Conservation (phyloP, 495 filamentous ascomycete genomes). For the Cenococcum geophilum region DNA sequence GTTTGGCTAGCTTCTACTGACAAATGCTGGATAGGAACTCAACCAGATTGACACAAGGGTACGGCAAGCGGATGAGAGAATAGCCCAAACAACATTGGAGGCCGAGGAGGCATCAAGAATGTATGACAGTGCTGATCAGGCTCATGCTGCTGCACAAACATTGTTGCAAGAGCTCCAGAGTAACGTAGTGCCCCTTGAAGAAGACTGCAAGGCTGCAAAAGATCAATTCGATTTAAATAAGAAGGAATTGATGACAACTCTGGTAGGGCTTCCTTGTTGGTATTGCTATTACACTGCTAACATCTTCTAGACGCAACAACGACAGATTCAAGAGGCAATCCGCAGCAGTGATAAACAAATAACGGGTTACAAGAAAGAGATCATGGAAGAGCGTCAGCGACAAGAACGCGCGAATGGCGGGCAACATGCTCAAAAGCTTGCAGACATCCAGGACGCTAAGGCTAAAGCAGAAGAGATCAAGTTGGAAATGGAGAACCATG, state of each 20-base stretch:
- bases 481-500: slow-evolving; percentile 38
- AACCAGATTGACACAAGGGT: slow-evolving; percentile 42
- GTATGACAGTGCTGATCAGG: slow-evolving; percentile 44
- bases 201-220: slow-evolving; percentile 38
- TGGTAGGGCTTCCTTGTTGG: neutral
- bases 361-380: slow-evolving; percentile 37
- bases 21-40: slow-evolving; percentile 19
- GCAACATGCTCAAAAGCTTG: slow-evolving; percentile 32
- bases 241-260: slow-evolving; percentile 8
- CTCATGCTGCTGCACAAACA: slow-evolving; percentile 31
- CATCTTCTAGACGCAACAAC: slow-evolving; percentile 40
- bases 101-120: slow-evolving; percentile 39
- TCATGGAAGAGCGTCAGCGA: slow-evolving; percentile 27
- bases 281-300: slow-evolving; percentile 1
- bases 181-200: slow-evolving; percentile 40
- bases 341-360: slow-evolving; percentile 31
- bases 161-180: slow-evolving; percentile 35
- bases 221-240: slow-evolving; percentile 35
- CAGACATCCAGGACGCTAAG: slow-evolving; percentile 47
- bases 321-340: slow-evolving; percentile 42
- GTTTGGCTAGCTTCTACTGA: slow-evolving; percentile 18
- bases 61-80: slow-evolving; percentile 40
- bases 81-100: slow-evolving; percentile 41
- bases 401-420: slow-evolving; percentile 35
- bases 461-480: slow-evolving; percentile 43